Percentiles rank a stretch among this genome's conserved stretches.
Evolutionary conservation across 1,284 basidiomycete genomes (phyloP).

Genomic region (Fomitiporia mediterranea): DNA sequence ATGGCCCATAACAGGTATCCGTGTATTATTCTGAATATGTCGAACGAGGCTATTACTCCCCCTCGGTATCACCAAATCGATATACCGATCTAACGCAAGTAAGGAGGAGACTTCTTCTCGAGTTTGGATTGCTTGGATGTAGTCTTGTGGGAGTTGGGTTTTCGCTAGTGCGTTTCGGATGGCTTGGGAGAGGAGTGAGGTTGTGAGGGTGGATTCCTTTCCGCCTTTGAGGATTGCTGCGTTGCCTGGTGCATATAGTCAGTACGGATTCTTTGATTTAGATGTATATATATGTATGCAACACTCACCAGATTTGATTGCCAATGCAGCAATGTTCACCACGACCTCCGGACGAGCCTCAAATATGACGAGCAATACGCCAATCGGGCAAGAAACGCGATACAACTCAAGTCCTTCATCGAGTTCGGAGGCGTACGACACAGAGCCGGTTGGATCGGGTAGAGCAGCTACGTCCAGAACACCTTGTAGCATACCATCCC

Average conservation of each 20-base stretch:
- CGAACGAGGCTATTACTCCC: conserved; percentile 90
- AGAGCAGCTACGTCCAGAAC: conserved; percentile 83
- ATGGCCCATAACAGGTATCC: conserved; percentile 98
- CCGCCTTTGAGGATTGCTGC: conserved; percentile 96
- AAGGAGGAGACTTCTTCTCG: conserved; percentile 89
- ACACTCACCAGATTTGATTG: conserved; percentile 87
- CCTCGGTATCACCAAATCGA: conserved; percentile 95
- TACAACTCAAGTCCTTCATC: conserved; percentile 88
- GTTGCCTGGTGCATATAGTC: conserved; percentile 55
- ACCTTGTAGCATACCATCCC: conserved; percentile 91
- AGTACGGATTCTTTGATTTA: no score
- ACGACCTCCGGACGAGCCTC: conserved; percentile 98
- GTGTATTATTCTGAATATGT: conserved; percentile 85
- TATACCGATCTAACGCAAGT: conserved; percentile 84
- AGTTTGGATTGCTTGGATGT: conserved; percentile 91
- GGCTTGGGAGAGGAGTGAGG: conserved; percentile 68
- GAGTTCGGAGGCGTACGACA: conserved; percentile 85
- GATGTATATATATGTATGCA: neutral
- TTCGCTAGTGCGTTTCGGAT: conserved; percentile 76
- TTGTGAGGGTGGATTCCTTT: conserved; percentile 84
- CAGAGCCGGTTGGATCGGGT: conserved; percentile 81
- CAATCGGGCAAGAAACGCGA: conserved; percentile 94
- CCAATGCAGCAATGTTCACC: conserved; percentile 93
- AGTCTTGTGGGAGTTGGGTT: conserved; percentile 71
- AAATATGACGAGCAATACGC: conserved; percentile 95